phyloP scores from a whole-genome alignment of 768 basidiomycete genomes.

The Russula lepida region DNA sequence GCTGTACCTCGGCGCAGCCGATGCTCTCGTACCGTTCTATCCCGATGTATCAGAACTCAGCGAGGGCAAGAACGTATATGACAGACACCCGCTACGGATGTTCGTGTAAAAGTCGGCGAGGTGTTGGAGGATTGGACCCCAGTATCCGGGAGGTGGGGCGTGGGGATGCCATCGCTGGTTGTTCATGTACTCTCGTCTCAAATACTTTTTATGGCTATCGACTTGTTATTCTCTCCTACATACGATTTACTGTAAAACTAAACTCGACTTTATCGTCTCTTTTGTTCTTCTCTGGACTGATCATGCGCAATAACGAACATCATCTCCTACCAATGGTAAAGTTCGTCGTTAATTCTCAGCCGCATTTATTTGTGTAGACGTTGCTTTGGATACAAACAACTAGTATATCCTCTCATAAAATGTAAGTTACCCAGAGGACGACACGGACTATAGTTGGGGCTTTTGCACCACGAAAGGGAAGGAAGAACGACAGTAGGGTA shows the following conservation, averaged over 20 bases:
- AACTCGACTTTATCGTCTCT: neutral
- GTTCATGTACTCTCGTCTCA: neutral
- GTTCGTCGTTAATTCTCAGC: neutral
- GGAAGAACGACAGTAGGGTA: neutral
- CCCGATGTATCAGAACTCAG: constrained; percentile 85
- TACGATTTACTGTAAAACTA: constrained; percentile 4
- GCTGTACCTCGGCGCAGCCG: constrained; percentile 81
- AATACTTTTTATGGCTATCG: neutral
- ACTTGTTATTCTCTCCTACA: neutral
- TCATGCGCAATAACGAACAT: neutral
- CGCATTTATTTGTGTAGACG: neutral
- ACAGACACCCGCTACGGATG: constrained; percentile 74
- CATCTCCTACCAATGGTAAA: neutral
- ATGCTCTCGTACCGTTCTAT: constrained; percentile 92
- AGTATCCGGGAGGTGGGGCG: neutral
- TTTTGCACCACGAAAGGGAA: neutral
- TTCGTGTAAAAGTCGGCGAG: constrained; percentile 47
- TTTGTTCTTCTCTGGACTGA: neutral
- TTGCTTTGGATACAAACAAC: neutral
- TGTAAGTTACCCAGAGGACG: neutral
- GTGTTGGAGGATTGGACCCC: neutral
- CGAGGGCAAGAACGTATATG: constrained; percentile 83
- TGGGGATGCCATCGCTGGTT: neutral
- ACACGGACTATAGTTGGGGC: neutral
- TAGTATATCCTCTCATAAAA: neutral